phyloP scores from a whole-genome alignment of 148 eudicot genomes.

The Cornus suecica region DNA sequence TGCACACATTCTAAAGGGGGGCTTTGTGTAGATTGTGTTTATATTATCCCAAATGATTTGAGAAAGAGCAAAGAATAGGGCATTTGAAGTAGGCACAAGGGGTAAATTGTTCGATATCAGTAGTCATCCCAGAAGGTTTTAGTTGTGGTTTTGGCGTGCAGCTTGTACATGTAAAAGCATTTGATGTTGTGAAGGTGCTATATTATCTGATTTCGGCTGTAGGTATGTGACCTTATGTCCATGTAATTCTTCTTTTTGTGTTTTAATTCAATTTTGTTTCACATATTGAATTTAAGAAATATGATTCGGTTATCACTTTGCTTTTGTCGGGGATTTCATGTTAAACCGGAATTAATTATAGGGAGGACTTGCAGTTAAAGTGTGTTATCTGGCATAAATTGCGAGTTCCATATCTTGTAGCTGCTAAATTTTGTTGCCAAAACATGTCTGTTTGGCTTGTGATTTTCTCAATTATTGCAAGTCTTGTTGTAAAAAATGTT shows the following conservation, averaged over 20 bases:
- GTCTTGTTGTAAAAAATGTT: too few species aligned
- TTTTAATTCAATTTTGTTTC: constrained; percentile 24
- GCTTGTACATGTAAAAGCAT: constrained; percentile 10
- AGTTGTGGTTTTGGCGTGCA: constrained; percentile 6
- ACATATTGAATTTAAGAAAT: not conserved
- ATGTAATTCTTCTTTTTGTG: constrained; percentile 9
- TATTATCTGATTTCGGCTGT: constrained; percentile 6
- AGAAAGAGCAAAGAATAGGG: constrained; percentile 29
- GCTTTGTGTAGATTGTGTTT: constrained; percentile 83
- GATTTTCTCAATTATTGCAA: too few species aligned
- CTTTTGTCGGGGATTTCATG: not conserved
- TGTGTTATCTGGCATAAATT: too few species aligned
- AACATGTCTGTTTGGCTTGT: too few species aligned
- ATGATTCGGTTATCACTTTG: constrained; percentile 5
- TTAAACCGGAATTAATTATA: too few species aligned
- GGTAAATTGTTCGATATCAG: not conserved
- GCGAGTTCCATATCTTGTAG: too few species aligned
- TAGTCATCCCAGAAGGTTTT: not conserved
- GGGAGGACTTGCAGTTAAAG: too few species aligned
- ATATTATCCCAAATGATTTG: constrained; percentile 55
- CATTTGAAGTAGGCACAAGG: constrained; percentile 16
- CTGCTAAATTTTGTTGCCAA: too few species aligned
- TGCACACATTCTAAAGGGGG: constrained; percentile 96
- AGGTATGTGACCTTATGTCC: constrained; percentile 21
- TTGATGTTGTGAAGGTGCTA: constrained; percentile 7